Base-by-base conservation (phyloP, 306 rosid genomes). In the Parietaria judaica region DNA sequence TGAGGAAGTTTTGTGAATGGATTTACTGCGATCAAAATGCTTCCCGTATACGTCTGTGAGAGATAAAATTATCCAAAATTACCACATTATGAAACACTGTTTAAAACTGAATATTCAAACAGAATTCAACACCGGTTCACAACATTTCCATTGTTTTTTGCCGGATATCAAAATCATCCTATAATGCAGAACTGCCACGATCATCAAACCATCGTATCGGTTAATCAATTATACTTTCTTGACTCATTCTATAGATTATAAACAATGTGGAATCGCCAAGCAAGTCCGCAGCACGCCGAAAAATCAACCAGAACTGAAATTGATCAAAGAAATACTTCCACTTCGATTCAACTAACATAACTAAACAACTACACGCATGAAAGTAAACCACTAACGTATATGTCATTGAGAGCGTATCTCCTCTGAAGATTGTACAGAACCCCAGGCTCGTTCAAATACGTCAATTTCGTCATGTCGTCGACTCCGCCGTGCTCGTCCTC, bases 1-100 rank as follows among this genome's bases (percentile, higher is more conserved):
- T 92, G 99, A 57, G 90, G 96, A 79, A 92, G 96, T 86, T 84
- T 92, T 10, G 96, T 92, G 83, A 92, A 92, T 51, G 99, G 99
- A 74, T 92, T 92, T 64, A 92, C 87, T 11, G 96, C 96, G 62
- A 92, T 92, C 81, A 92, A 82, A 69, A 92, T 92, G 83, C 97
- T 84, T 68, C 99, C 95, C 4, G 99, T 88, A 63, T 92, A 92
- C 68, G 99, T 92, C 99, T 92, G 70, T 15, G 46, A 70, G 69
- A 61, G 60, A 79, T 45, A 71, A 70, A 54, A 71, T 51, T 66
- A 58, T 56, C 14, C 17, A 56, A 11, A 48, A 38, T 47, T 44
- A 64, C 51, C 56, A 47, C 60, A 49, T 4, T n/a, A 46, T 46
- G 50, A 8, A 46, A 46, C 50, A 46, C 13, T 46, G 11, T 13